Evolutionary conservation across 169 alveolate species (phyloP), one percentile per base, ranked within the genome.

Genomic region (Cytauxzoon felis): DNA sequence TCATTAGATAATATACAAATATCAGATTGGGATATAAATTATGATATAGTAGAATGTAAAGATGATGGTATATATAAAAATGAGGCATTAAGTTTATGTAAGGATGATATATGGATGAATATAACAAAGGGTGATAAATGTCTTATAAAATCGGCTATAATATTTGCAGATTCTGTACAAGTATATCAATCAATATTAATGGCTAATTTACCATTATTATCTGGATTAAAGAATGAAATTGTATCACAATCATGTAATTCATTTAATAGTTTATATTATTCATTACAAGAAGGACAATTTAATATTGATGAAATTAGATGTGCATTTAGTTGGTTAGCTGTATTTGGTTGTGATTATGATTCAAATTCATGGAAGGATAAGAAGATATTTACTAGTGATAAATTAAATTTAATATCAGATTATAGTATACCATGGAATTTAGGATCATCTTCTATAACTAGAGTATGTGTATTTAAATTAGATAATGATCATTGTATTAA

Each of bases 271-370:
- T 32, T 73, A 18, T 73, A 54, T 33, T 29, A 13, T 9, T 7
- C 26, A 49, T 34, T 73, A 23, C 13, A 52, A 7, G 47, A 23
- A 21, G 42, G 18, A 3, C 21, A 43, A 42, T 58, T 36, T 29
- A 43, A 18, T 11, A 50, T 16, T 16, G 62, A 23, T 24, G 51
- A 53, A 24, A 34, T 73, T 23, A 18, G 63, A 9, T 70, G 65
- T 49, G 30, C 75, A 33, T 73, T 48, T 72, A 73, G 84, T 43
- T 73, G 84, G 84, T 51, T 73, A 4, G 52, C 68, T 51, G 84
- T 73, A 0, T 23, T 73, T 21, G 67, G 73, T 36, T 73, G 84
- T 36, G 84, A 73, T 40, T 34, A 52, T 34, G 84, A 63, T 21
- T 5, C 56, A 2, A 53, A 52, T 1, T 41, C 58, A 30, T 73